Base-by-base conservation (phyloP, 306 rosid genomes). In the Mimosa pudica region DNA sequence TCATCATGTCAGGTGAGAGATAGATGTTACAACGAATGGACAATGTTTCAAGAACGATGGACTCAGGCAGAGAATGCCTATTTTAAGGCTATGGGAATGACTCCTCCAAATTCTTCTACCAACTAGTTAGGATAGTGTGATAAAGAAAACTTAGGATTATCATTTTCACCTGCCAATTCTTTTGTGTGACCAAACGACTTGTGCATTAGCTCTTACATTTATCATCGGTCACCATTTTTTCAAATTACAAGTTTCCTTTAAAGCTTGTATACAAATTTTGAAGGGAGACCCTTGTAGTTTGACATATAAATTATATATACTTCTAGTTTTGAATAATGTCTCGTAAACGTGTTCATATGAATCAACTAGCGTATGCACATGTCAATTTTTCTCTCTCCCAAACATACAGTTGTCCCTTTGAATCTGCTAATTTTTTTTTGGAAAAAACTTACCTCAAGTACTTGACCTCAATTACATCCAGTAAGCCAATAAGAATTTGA, bases 1-100 rank as follows among this genome's bases (percentile, higher is more conserved):
- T 42, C 36, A 45, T 47, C 14, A 47, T 71, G 57, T 60, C 92
- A 94, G 98, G 98, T 92, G 75, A 88, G 97, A 78, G 91, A 89
- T 38, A 89, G 98, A 80, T 92, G 98, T 72, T 54, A 74, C 35
- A 83, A 71, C 48, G 98, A 94, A 85, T 94, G 98, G 98, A 70
- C 62, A 70, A 87, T 91, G 74, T 94, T 94, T 80, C 88, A 77
- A 78, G 94, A 85, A 42, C 90, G 98, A 66, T 61, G 91, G 89
- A 78, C 76, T 36, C 80, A 77, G 10, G 97, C 97, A 2, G 98
- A 94, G 84, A 82, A 52, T 36, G 86, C 85, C 10, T 87, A 92
- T 75, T 89, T 63, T 54, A 77, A 81, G 38, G 82, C 83, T 41
- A 84, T 38, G 80, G 84, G 77, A 68, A 18, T 61, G n/a, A 70